These are phyloP conservation scores for Scedosporium dehoogii DNA, from an alignment of 2,329 filamentous ascomycete species.

Conservation along the genomic window DNA sequence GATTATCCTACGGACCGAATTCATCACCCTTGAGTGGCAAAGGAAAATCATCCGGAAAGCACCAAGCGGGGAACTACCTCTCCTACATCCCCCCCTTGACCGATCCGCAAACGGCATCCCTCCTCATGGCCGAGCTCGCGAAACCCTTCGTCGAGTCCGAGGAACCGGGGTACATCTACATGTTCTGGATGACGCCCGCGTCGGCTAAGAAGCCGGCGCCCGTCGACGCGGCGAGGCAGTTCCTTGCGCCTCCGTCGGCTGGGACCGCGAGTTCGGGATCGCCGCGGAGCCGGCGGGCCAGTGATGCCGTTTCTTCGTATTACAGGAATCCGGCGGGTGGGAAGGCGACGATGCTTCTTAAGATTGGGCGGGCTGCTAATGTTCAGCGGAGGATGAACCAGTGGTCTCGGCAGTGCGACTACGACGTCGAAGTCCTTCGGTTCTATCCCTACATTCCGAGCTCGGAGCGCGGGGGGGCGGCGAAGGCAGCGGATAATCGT, in stretches of 20 bases:
- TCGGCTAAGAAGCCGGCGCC: constrained; percentile 43
- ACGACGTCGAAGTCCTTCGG: constrained; percentile 76
- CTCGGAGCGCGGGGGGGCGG: constrained; percentile 12
- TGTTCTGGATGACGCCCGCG: constrained; percentile 83
- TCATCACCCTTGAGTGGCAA: constrained; percentile 14
- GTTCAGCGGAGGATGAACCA: constrained; percentile 86
- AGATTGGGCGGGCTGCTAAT: constrained; percentile 63
- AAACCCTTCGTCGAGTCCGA: constrained; percentile 57
- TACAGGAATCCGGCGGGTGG: constrained; percentile 29
- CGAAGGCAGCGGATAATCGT: neutral
- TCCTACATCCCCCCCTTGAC: constrained; percentile 60
- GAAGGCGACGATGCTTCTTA: constrained; percentile 54
- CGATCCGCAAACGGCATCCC: constrained; percentile 57
- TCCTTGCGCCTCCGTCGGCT: constrained; percentile 41
- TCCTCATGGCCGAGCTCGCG: constrained; percentile 65
- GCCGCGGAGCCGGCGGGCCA: constrained; percentile 31
- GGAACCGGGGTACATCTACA: constrained; percentile 91
- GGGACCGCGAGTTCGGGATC: constrained; percentile 9
- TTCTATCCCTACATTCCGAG: constrained; percentile 77
- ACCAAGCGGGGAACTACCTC: constrained; percentile 36
- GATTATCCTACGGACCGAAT: constrained; percentile 12
- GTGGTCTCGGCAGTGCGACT: constrained; percentile 88
- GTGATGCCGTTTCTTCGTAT: constrained; percentile 38
- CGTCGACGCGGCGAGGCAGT: constrained; percentile 47
- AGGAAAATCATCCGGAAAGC: constrained; percentile 13